Percentiles rank a stretch among this genome's conserved stretches.
Conservation (phyloP, 495 filamentous ascomycete genomes). For the Aspergillus hancockii region DNA sequence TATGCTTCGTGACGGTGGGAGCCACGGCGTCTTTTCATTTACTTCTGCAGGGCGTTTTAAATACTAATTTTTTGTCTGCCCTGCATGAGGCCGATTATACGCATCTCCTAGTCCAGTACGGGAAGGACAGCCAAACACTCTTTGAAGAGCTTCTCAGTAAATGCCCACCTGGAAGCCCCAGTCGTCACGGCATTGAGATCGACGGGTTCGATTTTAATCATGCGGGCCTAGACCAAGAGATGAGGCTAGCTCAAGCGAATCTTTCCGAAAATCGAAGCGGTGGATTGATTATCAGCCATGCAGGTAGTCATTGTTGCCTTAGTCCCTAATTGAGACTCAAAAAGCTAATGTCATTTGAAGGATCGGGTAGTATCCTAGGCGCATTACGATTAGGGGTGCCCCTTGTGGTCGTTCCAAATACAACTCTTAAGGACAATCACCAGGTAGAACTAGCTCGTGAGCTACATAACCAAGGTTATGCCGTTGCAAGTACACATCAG, state of each 20-base stretch:
- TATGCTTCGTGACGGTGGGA: slow-evolving; percentile 84
- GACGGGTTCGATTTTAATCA: slow-evolving; percentile 65
- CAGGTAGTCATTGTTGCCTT: slow-evolving; percentile 56
- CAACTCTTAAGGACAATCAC: slow-evolving; percentile 82
- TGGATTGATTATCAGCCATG: slow-evolving; percentile 81
- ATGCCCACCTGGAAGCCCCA: slow-evolving; percentile 15
- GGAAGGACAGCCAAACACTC: slow-evolving; percentile 54
- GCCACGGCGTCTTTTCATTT: slow-evolving; percentile 82
- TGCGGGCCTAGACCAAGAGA: slow-evolving; percentile 55
- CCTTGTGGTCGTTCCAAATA: slow-evolving; percentile 85
- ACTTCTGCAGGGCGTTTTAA: slow-evolving; percentile 67
- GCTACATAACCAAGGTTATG: slow-evolving; percentile 67
- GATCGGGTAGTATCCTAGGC: slow-evolving; percentile 86
- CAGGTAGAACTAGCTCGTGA: slow-evolving; percentile 82
- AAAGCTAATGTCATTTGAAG: slow-evolving; percentile 43
- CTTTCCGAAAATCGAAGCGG: slow-evolving; percentile 43
- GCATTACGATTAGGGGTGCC: slow-evolving; percentile 66
- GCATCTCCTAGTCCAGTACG: slow-evolving; percentile 74
- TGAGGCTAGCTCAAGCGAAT: slow-evolving; percentile 49
- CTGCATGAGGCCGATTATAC: slow-evolving; percentile 60
- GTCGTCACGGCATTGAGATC: slow-evolving; percentile 50
- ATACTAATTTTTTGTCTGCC: slow-evolving; percentile 57
- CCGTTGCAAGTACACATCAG: slow-evolving; percentile 54
- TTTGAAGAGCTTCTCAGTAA: slow-evolving; percentile 39
- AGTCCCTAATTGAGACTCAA: neutral